A percentile compares a stretch with the other conserved stretches of the same genome.
Evolutionary conservation across 345 rosid genomes (phyloP).

Genomic region (Cardamine resedifolia): DNA sequence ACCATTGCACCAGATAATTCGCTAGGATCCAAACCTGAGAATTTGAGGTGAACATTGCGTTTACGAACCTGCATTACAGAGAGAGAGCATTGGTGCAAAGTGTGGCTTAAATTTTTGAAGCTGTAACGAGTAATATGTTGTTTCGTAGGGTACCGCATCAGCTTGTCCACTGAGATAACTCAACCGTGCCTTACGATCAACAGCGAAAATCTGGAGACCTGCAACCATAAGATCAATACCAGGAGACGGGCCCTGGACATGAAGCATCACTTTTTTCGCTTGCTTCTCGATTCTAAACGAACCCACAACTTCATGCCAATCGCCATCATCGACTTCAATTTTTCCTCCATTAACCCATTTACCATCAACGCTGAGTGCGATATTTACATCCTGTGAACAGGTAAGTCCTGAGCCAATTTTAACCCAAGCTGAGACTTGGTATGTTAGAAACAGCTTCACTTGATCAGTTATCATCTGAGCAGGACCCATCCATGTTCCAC

Average conservation of each 20-base stretch:
- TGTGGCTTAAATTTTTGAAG: background rate
- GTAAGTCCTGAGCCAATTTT: slow-evolving; percentile 50
- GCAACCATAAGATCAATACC: slow-evolving; percentile 81
- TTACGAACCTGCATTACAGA: slow-evolving; percentile 66
- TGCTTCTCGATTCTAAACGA: slow-evolving; percentile 93
- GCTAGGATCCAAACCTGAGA: slow-evolving; percentile 50
- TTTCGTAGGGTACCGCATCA: slow-evolving; percentile 52
- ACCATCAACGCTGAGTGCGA: slow-evolving; percentile 82
- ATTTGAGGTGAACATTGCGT: slow-evolving; percentile 66
- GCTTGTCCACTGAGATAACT: slow-evolving; percentile 56
- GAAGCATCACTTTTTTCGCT: slow-evolving; percentile 72
- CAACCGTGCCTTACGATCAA: slow-evolving; percentile 63
- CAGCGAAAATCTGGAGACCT: slow-evolving; percentile 82
- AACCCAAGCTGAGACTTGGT: slow-evolving; percentile 95
- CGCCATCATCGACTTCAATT: slow-evolving; percentile 60
- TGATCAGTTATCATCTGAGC: slow-evolving; percentile 84
- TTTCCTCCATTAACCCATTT: slow-evolving; percentile 98
- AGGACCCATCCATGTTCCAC: slow-evolving; percentile 97
- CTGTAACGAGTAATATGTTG: slow-evolving; percentile 4
- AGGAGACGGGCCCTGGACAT: slow-evolving; percentile 79
- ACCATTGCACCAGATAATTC: slow-evolving; percentile 51
- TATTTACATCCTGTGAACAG: slow-evolving; percentile 75
- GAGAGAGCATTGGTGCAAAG: slow-evolving; percentile 13
- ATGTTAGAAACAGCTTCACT: slow-evolving; percentile 71
- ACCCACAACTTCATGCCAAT: slow-evolving; percentile 91